phyloP scores from a whole-genome alignment of 2,329 filamentous ascomycete genomes.

The Cadophora gregata region DNA sequence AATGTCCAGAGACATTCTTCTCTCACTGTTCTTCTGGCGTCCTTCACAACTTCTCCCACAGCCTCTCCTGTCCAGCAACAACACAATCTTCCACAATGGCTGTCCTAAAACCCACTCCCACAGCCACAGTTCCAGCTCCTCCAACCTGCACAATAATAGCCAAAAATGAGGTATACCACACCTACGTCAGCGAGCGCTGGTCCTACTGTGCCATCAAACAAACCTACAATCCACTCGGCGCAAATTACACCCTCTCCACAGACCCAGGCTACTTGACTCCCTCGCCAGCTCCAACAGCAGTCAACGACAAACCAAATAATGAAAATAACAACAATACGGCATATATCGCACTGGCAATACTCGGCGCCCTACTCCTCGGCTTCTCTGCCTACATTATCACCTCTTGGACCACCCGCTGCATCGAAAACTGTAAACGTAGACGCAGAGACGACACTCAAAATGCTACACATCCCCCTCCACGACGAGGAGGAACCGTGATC shows the following conservation, averaged over 20 bases:
- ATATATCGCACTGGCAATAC: neutral
- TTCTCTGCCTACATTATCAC: neutral
- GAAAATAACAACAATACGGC: too few relatives aligned
- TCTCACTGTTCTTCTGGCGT: too few relatives aligned
- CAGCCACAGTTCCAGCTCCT: neutral
- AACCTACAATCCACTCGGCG: neutral
- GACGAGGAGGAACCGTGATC: neutral
- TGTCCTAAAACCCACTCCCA: neutral
- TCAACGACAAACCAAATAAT: neutral
- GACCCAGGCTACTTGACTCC: neutral
- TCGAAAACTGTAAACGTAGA: too few relatives aligned
- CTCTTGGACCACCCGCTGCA: too few relatives aligned
- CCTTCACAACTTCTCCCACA: neutral
- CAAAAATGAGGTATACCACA: neutral
- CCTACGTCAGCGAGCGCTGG: neutral
- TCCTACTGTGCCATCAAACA: neutral
- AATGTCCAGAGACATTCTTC: neutral
- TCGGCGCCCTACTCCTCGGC: neutral
- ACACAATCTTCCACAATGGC: neutral
- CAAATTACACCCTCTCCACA: neutral
- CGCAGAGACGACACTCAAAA: too few relatives aligned
- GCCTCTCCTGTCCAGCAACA: neutral
- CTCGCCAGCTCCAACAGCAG: neutral
- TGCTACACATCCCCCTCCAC: too few relatives aligned
- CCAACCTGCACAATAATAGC: neutral